These are phyloP conservation scores for Teratosphaeria zuluensis DNA, from an alignment of 2,329 filamentous ascomycete species.

Conservation along the genomic window DNA sequence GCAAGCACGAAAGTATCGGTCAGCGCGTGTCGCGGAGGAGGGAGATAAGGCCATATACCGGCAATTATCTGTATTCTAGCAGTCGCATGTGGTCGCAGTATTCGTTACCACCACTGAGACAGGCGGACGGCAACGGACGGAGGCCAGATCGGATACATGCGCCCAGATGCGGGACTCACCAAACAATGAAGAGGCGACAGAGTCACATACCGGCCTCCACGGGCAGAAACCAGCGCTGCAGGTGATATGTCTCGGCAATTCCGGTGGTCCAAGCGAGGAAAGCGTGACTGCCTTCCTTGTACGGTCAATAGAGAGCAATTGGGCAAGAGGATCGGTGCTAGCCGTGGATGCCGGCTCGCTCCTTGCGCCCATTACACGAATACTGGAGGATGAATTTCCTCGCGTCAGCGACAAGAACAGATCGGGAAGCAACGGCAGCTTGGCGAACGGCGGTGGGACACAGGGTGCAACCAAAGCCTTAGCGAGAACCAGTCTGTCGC, in stretches of 20 bases:
- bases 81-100: neutral
- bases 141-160: slow-evolving; percentile 11
- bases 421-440: slow-evolving; percentile 8
- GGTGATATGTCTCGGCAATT: slow-evolving; percentile 56
- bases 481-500: slow-evolving; percentile 7
- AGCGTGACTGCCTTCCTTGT: slow-evolving; percentile 86
- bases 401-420: slow-evolving; percentile 22
- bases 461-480: neutral
- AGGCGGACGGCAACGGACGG: neutral
- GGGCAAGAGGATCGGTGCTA: slow-evolving; percentile 72
- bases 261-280: slow-evolving; percentile 81
- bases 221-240: slow-evolving; percentile 31
- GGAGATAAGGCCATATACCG: neutral
- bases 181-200: slow-evolving; percentile 20
- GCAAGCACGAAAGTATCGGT: neutral
- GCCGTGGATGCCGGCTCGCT: slow-evolving; percentile 93
- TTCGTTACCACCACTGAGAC: slow-evolving; percentile 5
- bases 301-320: slow-evolving; percentile 66
- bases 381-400: slow-evolving; percentile 53
- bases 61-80: neutral
- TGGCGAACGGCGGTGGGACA: neutral
- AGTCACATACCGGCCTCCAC: slow-evolving; percentile 27
- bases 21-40: neutral
- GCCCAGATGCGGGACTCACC: slow-evolving; percentile 32
- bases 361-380: slow-evolving; percentile 71